A percentile compares a stretch with the other conserved stretches of the same genome.
Evolutionary conservation across 2,329 filamentous ascomycete species (phyloP).

Genomic region (Epichloe festucae): DNA sequence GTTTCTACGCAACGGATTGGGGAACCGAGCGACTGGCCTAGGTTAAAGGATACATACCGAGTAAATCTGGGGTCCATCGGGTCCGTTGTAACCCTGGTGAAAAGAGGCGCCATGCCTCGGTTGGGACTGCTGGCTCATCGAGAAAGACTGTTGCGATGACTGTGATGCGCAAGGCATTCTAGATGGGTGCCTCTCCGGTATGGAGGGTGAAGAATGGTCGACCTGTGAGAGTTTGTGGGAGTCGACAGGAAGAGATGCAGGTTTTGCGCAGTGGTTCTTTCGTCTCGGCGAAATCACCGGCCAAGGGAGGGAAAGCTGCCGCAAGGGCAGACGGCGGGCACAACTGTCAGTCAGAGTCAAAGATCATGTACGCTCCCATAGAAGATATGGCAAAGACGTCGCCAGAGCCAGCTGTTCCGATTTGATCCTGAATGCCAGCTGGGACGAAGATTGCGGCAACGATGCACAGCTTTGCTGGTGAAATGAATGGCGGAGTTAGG

Average conservation of each 20-base stretch:
- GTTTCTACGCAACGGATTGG: not conserved
- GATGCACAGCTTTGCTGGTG: slow-evolving; percentile 1
- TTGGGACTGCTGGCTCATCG: slow-evolving; percentile 43
- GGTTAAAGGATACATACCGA: slow-evolving; percentile 31
- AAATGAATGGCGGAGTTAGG: slow-evolving; percentile 7
- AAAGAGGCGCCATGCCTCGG: slow-evolving; percentile 25
- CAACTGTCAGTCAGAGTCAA: not conserved
- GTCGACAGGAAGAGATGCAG: too few species aligned
- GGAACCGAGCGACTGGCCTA: not conserved
- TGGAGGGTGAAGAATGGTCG: not conserved
- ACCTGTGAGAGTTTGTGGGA: not conserved
- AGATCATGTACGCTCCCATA: not conserved
- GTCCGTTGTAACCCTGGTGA: slow-evolving; percentile 19
- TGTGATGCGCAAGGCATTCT: slow-evolving; percentile 32
- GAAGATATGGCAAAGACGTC: not conserved
- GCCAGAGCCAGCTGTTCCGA: not conserved
- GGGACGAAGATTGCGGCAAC: not conserved
- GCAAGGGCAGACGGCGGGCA: not conserved
- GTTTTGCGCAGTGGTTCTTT: not conserved
- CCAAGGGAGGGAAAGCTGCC: slow-evolving; percentile 1
- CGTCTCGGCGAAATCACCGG: not conserved
- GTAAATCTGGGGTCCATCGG: slow-evolving; percentile 45
- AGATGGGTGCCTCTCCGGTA: not conserved
- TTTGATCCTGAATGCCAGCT: not conserved
- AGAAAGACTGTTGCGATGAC: slow-evolving; percentile 43